A percentile compares a stretch with the other conserved stretches of the same genome.
Conservation (phyloP, 2,329 filamentous ascomycete species). For the Clonostachys chloroleuca region DNA sequence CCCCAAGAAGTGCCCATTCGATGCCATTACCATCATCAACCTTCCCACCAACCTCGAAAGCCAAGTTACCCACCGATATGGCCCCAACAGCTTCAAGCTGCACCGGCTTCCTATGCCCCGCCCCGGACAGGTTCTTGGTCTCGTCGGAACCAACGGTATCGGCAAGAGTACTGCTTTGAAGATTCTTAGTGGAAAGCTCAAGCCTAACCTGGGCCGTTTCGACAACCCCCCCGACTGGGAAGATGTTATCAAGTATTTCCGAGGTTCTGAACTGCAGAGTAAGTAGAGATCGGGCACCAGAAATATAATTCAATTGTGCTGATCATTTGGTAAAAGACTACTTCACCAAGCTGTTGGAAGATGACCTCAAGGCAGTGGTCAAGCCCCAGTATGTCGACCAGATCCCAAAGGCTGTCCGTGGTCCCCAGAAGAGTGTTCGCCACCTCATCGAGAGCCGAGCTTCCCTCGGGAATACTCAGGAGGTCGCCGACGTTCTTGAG, state of each 20-base stretch:
- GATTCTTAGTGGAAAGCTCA: slow-evolving; percentile 96
- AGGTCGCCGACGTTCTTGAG: slow-evolving; percentile 82
- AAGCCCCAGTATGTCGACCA: slow-evolving; percentile 99
- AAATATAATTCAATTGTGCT: background rate
- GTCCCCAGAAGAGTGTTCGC: slow-evolving; percentile 74
- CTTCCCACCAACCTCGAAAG: slow-evolving; percentile 98
- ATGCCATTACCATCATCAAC: slow-evolving; percentile 99
- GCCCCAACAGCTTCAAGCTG: slow-evolving; percentile 99
- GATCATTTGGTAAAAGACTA: slow-evolving; percentile 57
- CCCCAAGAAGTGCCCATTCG: slow-evolving; percentile 98
- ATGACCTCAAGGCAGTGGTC: slow-evolving; percentile 94
- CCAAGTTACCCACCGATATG: slow-evolving; percentile 97
- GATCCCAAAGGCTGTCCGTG: slow-evolving; percentile 87
- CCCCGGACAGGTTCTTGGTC: slow-evolving; percentile 89
- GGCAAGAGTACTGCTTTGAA: slow-evolving; percentile 99
- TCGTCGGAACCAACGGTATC: slow-evolving; percentile 99
- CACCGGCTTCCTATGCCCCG: slow-evolving; percentile 94
- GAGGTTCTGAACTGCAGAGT: slow-evolving; percentile 97
- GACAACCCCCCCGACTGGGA: slow-evolving; percentile 99
- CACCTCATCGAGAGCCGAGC: slow-evolving; percentile 71
- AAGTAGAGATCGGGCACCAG: slow-evolving; percentile 25
- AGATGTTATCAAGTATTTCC: slow-evolving; percentile 97
- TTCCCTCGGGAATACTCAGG: slow-evolving; percentile 73
- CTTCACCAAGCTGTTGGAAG: slow-evolving; percentile 96
- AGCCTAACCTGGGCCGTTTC: slow-evolving; percentile 92